Conservation (phyloP, 768 basidiomycete genomes). For the Leucocoprinus leucothites region DNA sequence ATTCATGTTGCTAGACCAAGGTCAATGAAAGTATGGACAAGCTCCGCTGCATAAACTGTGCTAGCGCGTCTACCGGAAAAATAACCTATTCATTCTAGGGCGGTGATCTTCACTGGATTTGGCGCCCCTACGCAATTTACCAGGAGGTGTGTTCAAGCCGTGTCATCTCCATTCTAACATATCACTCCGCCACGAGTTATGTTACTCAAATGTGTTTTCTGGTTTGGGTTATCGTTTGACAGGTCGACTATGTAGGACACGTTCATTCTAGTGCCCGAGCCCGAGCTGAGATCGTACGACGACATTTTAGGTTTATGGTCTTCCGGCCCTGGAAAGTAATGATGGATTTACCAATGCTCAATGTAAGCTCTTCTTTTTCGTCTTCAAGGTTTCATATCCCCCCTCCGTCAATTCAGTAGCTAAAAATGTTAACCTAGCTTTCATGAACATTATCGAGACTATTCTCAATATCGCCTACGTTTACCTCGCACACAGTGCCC, state of each 20-base stretch:
- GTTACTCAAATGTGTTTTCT: neutral
- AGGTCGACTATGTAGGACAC: constrained; percentile 33
- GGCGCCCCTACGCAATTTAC: constrained; percentile 80
- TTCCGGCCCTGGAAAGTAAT: constrained; percentile 55
- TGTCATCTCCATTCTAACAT: constrained; percentile 4
- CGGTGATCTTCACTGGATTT: constrained; percentile 90
- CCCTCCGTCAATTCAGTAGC: no score
- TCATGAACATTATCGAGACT: constrained; percentile 79
- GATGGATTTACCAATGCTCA: constrained; percentile 88
- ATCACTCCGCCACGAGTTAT: constrained; percentile 11
- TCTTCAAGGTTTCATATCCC: neutral
- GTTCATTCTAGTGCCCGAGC: neutral
- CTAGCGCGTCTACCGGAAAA: neutral
- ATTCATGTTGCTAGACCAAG: constrained; percentile 52
- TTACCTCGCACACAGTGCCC: constrained; percentile 63
- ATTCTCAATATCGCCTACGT: constrained; percentile 71
- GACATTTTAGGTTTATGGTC: constrained; percentile 62
- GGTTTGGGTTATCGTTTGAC: neutral
- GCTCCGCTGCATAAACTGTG: neutral
- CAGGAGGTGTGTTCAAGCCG: constrained; percentile 46
- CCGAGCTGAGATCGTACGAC: neutral
- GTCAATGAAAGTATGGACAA: constrained; percentile 56
- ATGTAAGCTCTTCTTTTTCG: constrained; percentile 39
- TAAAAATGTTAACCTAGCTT: constrained; percentile 40
- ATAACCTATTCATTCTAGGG: constrained; percentile 35